These are phyloP conservation scores for Teunomyces aglyptinius DNA, from an alignment of 805 yeast genomes.

Conservation along the genomic window DNA sequence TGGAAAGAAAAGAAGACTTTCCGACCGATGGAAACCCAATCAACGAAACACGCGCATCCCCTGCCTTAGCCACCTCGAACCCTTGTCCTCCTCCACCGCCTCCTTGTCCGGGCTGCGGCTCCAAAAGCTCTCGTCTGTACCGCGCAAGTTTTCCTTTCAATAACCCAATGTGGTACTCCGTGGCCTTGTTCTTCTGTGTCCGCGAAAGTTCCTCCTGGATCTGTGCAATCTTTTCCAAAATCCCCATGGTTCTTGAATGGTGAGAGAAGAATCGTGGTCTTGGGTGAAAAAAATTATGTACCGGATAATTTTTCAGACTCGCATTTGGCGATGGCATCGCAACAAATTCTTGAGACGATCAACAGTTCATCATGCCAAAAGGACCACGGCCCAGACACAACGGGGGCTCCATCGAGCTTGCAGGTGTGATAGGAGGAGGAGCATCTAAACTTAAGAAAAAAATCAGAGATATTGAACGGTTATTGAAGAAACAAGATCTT, in stretches of 20 bases:
- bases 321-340: background rate
- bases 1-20: slow-evolving; percentile 83
- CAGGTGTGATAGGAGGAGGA: slow-evolving; percentile 32
- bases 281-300: background rate
- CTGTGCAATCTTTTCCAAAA: slow-evolving; percentile 71
- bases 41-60: slow-evolving; percentile 92
- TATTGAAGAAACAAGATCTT: slow-evolving; percentile 56
- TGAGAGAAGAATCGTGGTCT: too few species aligned
- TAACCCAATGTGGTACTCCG: slow-evolving; percentile 94
- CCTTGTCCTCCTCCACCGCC: slow-evolving; percentile 79
- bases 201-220: slow-evolving; percentile 92
- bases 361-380: slow-evolving; percentile 14
- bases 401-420: slow-evolving; percentile 24
- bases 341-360: background rate
- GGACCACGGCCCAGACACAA: slow-evolving; percentile 16
- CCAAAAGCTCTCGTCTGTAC: slow-evolving; percentile 84
- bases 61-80: slow-evolving; percentile 91
- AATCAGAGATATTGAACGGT: slow-evolving; percentile 81
- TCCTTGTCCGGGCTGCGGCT: slow-evolving; percentile 78
- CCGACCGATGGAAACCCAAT: slow-evolving; percentile 99
- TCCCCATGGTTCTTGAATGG: slow-evolving; percentile 10
- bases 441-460: slow-evolving; percentile 70
- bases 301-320: background rate
- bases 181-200: slow-evolving; percentile 96
- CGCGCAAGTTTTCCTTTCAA: slow-evolving; percentile 93